These are phyloP conservation scores for Aspergillus hancockii DNA, from an alignment of 495 filamentous ascomycete genomes.

Conservation along the genomic window DNA sequence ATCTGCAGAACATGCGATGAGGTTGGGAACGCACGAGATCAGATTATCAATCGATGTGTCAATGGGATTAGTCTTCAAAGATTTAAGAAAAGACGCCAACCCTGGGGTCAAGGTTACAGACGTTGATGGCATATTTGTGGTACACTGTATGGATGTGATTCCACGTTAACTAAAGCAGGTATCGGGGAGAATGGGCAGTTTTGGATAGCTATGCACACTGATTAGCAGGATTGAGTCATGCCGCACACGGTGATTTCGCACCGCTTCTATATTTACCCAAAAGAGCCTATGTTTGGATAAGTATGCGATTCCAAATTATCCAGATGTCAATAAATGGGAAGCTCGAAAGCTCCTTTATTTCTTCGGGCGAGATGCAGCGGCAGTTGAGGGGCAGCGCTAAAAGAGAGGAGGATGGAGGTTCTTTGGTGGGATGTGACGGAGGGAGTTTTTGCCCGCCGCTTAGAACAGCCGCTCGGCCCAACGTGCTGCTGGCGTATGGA, in stretches of 20 bases:
- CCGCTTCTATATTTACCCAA: not conserved
- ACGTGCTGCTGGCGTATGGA: constrained; percentile 2
- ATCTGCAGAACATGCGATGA: constrained; percentile 4
- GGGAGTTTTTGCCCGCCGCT: constrained; percentile 12
- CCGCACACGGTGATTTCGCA: not conserved
- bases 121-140: constrained; percentile 49
- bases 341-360: not conserved
- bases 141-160: not conserved
- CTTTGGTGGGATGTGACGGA: constrained; percentile 8
- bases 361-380: not conserved
- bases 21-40: constrained; percentile 62
- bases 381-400: constrained; percentile 5
- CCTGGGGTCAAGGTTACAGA: constrained; percentile 60
- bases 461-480: constrained; percentile 10
- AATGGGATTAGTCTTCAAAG: constrained; percentile 68
- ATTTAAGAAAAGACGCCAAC: constrained; percentile 73
- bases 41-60: constrained; percentile 80
- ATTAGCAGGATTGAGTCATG: constrained; percentile 1
- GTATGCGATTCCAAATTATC: not conserved
- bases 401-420: not conserved
- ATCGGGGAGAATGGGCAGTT: not conserved
- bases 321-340: not conserved
- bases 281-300: not conserved
- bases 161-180: not conserved
- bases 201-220: not conserved